Evolutionary conservation across 164 flowering plant genomes (phyloP).

Genomic region (Magnolia officinalis): DNA sequence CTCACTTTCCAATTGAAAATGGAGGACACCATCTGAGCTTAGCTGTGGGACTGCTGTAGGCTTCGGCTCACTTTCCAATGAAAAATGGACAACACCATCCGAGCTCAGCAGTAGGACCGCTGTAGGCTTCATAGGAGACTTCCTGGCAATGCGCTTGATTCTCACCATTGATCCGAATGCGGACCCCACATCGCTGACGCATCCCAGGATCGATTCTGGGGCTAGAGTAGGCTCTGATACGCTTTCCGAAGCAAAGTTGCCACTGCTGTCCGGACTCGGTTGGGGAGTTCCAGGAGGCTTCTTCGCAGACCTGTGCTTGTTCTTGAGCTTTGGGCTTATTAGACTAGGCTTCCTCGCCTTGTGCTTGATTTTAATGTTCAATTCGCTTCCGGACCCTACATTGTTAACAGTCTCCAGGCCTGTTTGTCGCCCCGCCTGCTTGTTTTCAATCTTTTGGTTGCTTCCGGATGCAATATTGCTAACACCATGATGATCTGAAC

Average conservation of each 20-base stretch:
- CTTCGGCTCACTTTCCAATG: not conserved
- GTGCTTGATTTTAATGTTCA: too few species aligned
- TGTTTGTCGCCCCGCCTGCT: not conserved
- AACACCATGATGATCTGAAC: conserved; percentile 1
- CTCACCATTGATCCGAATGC: not conserved
- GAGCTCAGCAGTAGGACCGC: not conserved
- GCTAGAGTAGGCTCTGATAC: not conserved
- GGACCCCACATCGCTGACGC: not conserved
- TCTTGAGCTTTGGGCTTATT: not conserved
- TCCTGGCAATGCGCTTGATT: not conserved
- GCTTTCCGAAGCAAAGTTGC: not conserved
- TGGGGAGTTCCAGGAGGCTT: not conserved
- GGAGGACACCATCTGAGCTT: not conserved
- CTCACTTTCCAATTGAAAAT: not conserved
- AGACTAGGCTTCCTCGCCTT: not conserved
- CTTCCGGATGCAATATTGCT: conserved; percentile 9
- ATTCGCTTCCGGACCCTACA: not conserved
- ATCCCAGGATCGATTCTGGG: not conserved
- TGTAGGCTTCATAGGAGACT: not conserved
- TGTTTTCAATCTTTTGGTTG: not conserved
- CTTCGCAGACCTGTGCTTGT: not conserved
- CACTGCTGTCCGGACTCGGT: not conserved
- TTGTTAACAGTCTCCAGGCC: conserved; percentile 1
- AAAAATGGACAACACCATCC: not conserved
- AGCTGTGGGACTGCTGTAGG: not conserved